These are phyloP conservation scores for Ophiostoma populinum DNA, from an alignment of 2,329 filamentous ascomycete genomes.

Conservation along the genomic window DNA sequence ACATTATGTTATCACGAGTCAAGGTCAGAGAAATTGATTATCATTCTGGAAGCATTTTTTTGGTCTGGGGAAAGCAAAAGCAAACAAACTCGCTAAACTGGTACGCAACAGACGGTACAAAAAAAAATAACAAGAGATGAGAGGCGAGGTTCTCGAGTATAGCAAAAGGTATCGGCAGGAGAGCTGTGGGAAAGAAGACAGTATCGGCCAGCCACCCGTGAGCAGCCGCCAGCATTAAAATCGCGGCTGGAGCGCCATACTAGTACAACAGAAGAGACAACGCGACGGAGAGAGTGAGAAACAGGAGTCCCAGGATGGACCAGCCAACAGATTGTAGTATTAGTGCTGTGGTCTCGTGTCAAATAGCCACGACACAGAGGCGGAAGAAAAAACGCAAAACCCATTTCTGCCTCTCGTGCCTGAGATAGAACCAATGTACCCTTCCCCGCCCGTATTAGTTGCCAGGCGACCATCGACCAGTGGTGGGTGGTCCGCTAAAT, in stretches of 20 bases:
- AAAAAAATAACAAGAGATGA: background rate
- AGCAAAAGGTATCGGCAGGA: too few relatives aligned
- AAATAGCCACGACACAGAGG: background rate
- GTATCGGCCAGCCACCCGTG: too few relatives aligned
- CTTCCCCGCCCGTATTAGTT: conserved; percentile 26
- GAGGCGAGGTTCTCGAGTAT: too few relatives aligned
- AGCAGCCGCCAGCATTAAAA: conserved; percentile 21
- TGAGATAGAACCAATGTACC: conserved; percentile 18
- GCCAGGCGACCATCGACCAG: conserved; percentile 23
- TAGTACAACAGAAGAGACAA: conserved; percentile 23
- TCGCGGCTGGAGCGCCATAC: conserved; percentile 23
- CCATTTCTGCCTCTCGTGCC: conserved; percentile 2
- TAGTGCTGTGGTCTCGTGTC: conserved; percentile 19
- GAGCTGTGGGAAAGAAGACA: background rate
- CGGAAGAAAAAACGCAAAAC: conserved; percentile 1
- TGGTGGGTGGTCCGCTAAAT: conserved; percentile 14
- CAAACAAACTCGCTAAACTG: background rate
- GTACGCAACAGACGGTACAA: background rate
- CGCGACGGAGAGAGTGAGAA: conserved; percentile 12
- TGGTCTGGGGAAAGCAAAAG: too few relatives aligned
- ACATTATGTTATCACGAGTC: too few relatives aligned
- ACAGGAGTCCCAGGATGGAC: conserved; percentile 27
- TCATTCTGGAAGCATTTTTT: too few relatives aligned
- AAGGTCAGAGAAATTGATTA: too few relatives aligned
- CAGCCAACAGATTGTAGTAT: conserved; percentile 30